Evolutionary conservation across 192 early-diverging fungal genomes (phyloP).

Genomic region (Mortierella claussenii): DNA sequence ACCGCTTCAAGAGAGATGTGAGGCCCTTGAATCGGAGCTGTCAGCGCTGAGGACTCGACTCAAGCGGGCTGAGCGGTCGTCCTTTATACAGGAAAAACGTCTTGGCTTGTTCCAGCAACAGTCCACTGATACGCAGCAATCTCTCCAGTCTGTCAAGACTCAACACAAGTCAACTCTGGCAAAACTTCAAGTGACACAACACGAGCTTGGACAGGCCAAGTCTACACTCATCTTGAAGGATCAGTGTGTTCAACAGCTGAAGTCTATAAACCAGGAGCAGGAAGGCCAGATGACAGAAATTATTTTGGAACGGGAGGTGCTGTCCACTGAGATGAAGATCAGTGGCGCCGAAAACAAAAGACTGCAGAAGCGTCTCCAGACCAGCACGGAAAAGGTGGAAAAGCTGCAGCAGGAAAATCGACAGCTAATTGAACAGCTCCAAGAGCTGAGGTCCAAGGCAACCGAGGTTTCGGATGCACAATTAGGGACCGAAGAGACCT

Average conservation of each 20-base stretch:
- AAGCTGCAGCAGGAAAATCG: conserved; percentile 42
- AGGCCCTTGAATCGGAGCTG: conserved; percentile 35
- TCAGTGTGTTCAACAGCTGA: conserved; percentile 7
- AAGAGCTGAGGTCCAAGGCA: conserved; percentile 7
- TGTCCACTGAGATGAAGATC: conserved; percentile 31
- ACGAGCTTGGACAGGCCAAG: neutral
- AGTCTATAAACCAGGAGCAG: conserved; percentile 15
- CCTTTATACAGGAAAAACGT: conserved; percentile 31
- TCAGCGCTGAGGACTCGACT: conserved; percentile 20
- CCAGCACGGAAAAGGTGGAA: conserved; percentile 23
- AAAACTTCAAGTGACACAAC: conserved; percentile 14
- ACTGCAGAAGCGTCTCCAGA: conserved; percentile 17
- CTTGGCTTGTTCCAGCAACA: conserved; percentile 35
- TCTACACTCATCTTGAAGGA: conserved; percentile 3
- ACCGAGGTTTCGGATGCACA: conserved; percentile 6
- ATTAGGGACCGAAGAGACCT: neutral
- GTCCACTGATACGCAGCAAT: conserved; percentile 27
- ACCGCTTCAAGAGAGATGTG: conserved; percentile 33
- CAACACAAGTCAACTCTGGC: conserved; percentile 20
- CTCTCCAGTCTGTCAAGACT: conserved; percentile 8
- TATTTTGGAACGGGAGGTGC: conserved; percentile 16
- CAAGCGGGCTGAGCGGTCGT: conserved; percentile 26
- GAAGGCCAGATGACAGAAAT: conserved; percentile 18
- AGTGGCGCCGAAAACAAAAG: conserved; percentile 23
- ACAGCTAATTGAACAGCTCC: conserved; percentile 33